A percentile compares a stretch with the other conserved stretches of the same genome.
These are phyloP conservation scores for Daldinia concentrica DNA, from an alignment of 495 filamentous ascomycete genomes.

Conservation along the genomic window DNA sequence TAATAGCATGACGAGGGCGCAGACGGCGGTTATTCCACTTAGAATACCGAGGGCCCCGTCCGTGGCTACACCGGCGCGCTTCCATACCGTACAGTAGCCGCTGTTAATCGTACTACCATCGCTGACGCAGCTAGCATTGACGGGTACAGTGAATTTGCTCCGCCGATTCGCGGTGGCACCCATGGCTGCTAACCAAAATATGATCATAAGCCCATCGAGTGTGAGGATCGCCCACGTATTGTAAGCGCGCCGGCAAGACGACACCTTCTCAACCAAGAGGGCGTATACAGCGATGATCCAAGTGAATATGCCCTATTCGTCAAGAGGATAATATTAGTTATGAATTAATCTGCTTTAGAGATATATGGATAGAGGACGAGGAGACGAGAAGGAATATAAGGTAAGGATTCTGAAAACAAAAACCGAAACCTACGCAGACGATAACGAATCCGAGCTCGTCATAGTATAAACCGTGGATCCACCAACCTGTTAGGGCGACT, in stretches of 20 bases:
- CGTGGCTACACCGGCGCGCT: constrained; percentile 42
- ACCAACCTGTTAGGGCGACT: constrained; percentile 49
- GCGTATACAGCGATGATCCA: constrained; percentile 54
- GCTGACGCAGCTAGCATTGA: constrained; percentile 48
- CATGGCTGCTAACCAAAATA: constrained; percentile 60
- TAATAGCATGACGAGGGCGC: constrained; percentile 55
- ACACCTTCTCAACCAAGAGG: constrained; percentile 53
- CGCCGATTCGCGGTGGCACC: constrained; percentile 54
- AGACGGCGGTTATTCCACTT: constrained; percentile 54
- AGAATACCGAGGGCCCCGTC: constrained; percentile 46
- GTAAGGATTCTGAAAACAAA: not conserved
- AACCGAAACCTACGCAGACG: constrained; percentile 51
- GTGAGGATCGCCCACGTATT: constrained; percentile 59
- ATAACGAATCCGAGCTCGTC: constrained; percentile 51
- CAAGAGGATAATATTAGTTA: constrained; percentile 17
- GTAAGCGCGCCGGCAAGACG: constrained; percentile 48
- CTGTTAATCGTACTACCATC: constrained; percentile 52
- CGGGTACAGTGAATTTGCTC: constrained; percentile 47
- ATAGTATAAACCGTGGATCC: constrained; percentile 54
- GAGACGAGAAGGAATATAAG: not conserved
- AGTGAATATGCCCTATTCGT: constrained; percentile 54
- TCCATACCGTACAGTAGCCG: constrained; percentile 48
- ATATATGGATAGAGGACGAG: not conserved
- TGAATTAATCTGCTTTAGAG: not conserved
- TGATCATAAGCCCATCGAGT: constrained; percentile 55